Evolutionary conservation across 352 stramenopile genomes (phyloP).

Genomic region (Phytophthora litchii): DNA sequence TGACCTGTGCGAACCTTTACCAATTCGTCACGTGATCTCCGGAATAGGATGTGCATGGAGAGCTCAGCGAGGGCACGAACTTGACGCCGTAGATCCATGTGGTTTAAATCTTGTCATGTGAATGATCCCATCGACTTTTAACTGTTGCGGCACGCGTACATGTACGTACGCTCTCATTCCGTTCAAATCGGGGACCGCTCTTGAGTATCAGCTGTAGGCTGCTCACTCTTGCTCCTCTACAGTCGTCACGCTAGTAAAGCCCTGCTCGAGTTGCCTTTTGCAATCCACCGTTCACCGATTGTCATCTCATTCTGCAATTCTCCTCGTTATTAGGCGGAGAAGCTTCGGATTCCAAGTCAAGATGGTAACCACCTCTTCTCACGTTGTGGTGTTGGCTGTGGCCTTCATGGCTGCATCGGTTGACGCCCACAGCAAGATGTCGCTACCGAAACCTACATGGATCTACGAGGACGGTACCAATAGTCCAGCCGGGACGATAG

Average conservation of each 20-base stretch:
- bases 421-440: slow-evolving; percentile 41
- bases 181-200: slow-evolving; percentile 23
- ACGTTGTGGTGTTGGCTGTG: slow-evolving; percentile 3
- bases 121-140: neutral
- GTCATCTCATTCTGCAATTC: slow-evolving; percentile 27
- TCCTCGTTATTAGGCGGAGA: slow-evolving; percentile 9
- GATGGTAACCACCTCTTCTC: slow-evolving; percentile 18
- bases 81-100: slow-evolving; percentile 17
- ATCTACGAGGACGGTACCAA: slow-evolving; percentile 35
- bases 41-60: slow-evolving; percentile 9
- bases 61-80: slow-evolving; percentile 1
- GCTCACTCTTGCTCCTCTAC: slow-evolving; percentile 16
- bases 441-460: slow-evolving; percentile 39
- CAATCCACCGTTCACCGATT: neutral
- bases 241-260: neutral
- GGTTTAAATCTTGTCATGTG: slow-evolving; percentile 24
- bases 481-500: slow-evolving; percentile 28
- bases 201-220: slow-evolving; percentile 18
- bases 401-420: slow-evolving; percentile 20
- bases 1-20: slow-evolving; percentile 10
- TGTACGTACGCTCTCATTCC: slow-evolving; percentile 5
- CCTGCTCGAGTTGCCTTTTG: slow-evolving; percentile 10
- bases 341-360: slow-evolving; percentile 3
- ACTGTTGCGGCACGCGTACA: no score
- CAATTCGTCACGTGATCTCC: slow-evolving; percentile 16